Conservation (phyloP, 2,329 filamentous ascomycete species). For the Talaromyces amestolkiae region DNA sequence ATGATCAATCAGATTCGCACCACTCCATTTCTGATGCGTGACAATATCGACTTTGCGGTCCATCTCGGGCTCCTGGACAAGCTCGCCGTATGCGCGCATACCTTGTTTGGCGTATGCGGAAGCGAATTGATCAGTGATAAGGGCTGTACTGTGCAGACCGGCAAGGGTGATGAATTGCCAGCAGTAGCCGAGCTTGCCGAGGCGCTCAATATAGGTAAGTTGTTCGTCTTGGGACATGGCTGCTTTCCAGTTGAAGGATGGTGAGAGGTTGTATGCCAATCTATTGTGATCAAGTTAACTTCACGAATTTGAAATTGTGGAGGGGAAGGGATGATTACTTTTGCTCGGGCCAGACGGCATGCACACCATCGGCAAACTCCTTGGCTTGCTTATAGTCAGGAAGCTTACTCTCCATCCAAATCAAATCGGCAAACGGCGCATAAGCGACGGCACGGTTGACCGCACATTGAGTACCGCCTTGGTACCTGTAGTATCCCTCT, state of each 20-base stretch:
- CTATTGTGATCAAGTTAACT: constrained; percentile 43
- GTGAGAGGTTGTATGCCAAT: constrained; percentile 95
- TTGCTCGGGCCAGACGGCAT: constrained; percentile 91
- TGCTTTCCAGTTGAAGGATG: constrained; percentile 99
- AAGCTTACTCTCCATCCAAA: constrained; percentile 99
- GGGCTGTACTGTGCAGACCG: constrained; percentile 89
- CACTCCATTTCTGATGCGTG: constrained; percentile 98
- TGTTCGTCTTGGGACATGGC: constrained; percentile 90
- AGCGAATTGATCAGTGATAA: constrained; percentile 87
- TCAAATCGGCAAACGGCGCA: constrained; percentile 88
- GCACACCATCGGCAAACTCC: constrained; percentile 90
- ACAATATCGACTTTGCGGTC: constrained; percentile 86
- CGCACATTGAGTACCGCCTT: constrained; percentile 87
- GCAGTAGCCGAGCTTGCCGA: constrained; percentile 87
- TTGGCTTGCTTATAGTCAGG: constrained; percentile 88
- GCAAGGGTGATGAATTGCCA: constrained; percentile 99
- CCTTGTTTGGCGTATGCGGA: constrained; percentile 75
- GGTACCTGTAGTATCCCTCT: constrained; percentile 91
- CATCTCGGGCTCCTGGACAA: constrained; percentile 98
- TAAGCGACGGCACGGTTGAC: constrained; percentile 89
- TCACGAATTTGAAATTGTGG: neutral
- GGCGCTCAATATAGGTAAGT: constrained; percentile 93
- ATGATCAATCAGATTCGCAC: constrained; percentile 91
- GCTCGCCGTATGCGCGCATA: constrained; percentile 95
- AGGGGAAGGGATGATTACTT: constrained; percentile 59